Evolutionary conservation across 306 rosid genomes (phyloP).

Genomic region (Phaseolus lunatus): DNA sequence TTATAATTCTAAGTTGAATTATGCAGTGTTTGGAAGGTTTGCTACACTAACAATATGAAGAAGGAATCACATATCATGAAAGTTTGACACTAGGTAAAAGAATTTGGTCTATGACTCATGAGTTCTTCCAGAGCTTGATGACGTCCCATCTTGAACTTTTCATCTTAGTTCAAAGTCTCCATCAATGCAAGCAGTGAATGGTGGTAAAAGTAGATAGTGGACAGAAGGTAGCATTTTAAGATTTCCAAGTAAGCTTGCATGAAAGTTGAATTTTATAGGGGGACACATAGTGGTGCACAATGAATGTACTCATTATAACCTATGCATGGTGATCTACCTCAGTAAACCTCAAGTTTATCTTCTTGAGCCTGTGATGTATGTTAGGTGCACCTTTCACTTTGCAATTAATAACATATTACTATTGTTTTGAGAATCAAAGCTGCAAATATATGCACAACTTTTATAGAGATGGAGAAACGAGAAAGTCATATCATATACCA

Average conservation of each 20-base stretch:
- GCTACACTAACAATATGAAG: conserved; percentile 17
- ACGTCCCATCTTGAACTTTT: conserved; percentile 39
- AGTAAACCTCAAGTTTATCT: conserved; percentile 54
- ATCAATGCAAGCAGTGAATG: conserved; percentile 47
- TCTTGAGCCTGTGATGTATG: conserved; percentile 55
- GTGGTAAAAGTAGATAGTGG: conserved; percentile 45
- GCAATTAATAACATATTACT: conserved; percentile 45
- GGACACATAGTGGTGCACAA: conserved; percentile 64
- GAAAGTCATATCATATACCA: conserved; percentile 44
- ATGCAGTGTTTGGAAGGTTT: conserved; percentile 23
- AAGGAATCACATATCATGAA: conserved; percentile 27
- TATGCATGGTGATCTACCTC: conserved; percentile 57
- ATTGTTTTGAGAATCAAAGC: conserved; percentile 55
- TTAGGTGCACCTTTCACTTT: conserved; percentile 53
- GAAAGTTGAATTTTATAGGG: conserved; percentile 62
- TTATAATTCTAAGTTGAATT: conserved; percentile 31
- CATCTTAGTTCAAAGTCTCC: conserved; percentile 40
- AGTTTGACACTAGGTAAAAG: conserved; percentile 42
- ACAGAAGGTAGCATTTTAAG: conserved; percentile 39
- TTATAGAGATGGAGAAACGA: conserved; percentile 47
- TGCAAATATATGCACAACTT: conserved; percentile 55
- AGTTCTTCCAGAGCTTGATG: conserved; percentile 40
- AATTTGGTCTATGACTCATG: not conserved
- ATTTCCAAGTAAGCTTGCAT: conserved; percentile 53
- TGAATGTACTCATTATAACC: conserved; percentile 64